Evolutionary conservation across 2,329 filamentous ascomycete genomes (phyloP), one percentile per base, ranked within the genome.

Genomic region (Fusarium torulosum): DNA sequence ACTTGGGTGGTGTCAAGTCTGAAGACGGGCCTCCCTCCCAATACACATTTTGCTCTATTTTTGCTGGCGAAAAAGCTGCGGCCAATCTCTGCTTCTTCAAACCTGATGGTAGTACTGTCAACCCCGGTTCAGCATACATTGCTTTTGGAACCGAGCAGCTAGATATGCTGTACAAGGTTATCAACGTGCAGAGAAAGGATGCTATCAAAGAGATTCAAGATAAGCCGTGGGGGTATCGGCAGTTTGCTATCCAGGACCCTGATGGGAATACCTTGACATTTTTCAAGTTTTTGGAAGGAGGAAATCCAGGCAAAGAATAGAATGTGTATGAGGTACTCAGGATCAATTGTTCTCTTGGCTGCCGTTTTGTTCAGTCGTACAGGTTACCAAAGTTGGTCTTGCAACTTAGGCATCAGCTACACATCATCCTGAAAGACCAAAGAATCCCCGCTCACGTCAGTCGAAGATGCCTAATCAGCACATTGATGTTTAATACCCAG

Each of bases 21-120:
- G 60, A 66, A 55, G 55, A 44, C 10, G 51, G 21, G 4, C 45
- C 31, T 9, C 38, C 60, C 21, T 55, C 51, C 35, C n/a, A 58
- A 19, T 69, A 66, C 21, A 51, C 37, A 15, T 69, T 69, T 21
- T 67, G 65, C 47, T 67, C 60, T 19, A 23, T 66, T 27, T 38
- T 23, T 45, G 65, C 61, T 25, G 56, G 56, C 21, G 44, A 66
- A 17, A 66, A 50, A 47, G 66, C 60, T 25, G 65, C 65, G 5
- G 65, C 55, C 55, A 68, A 69, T 23, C 52, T 69, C 35, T 68
- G 66, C 44, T 66, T 68, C 44, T 66, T 68, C 47, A 68, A 69
- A 21, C 47, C 65, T 21, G 41, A 47, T 15, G 27, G 44, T 41
- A 23, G 21, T 11, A 20, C 23, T 33, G 20, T 46, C 46, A 69